phyloP scores from a whole-genome alignment of 1,284 basidiomycete genomes.

The Kalmanozyma brasiliensis region DNA sequence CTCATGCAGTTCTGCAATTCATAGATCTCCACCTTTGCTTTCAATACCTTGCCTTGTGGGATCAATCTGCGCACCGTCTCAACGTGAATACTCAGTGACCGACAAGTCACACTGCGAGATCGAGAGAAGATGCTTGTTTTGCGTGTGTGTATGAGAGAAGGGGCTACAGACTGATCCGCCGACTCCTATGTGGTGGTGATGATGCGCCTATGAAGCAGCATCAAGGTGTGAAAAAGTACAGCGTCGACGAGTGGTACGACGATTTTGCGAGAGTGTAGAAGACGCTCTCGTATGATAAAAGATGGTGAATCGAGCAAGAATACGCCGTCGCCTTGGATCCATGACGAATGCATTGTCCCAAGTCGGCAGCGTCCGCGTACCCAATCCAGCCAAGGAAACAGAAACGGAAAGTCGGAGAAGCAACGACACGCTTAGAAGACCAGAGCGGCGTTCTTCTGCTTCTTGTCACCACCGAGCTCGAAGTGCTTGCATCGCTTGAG shows the following conservation, averaged over 20 bases:
- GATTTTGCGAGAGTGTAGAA: too few relatives aligned
- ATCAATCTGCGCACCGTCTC: too few relatives aligned
- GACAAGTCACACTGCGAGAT: not conserved
- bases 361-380: not conserved
- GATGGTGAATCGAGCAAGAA: too few relatives aligned
- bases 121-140: constrained; percentile 44
- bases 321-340: not conserved
- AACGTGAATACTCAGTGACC: not conserved
- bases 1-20: constrained; percentile 7
- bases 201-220: constrained; percentile 15
- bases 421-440: constrained; percentile 73
- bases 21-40: too few relatives aligned
- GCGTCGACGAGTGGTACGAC: constrained; percentile 13
- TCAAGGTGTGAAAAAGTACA: constrained; percentile 34
- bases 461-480: constrained; percentile 99
- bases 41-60: not conserved
- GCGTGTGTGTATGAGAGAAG: constrained; percentile 18
- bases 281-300: too few relatives aligned
- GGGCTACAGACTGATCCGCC: constrained; percentile 1
- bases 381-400: constrained; percentile 5
- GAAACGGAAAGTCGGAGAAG: constrained; percentile 3
- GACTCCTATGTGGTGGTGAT: constrained; percentile 19
- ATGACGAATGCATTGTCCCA: constrained; percentile 5
- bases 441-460: constrained; percentile 95
- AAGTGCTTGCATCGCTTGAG: constrained; percentile 99